Conservation (phyloP, 176 grass and related monocot species). For the Urochloa ruziziensis region DNA sequence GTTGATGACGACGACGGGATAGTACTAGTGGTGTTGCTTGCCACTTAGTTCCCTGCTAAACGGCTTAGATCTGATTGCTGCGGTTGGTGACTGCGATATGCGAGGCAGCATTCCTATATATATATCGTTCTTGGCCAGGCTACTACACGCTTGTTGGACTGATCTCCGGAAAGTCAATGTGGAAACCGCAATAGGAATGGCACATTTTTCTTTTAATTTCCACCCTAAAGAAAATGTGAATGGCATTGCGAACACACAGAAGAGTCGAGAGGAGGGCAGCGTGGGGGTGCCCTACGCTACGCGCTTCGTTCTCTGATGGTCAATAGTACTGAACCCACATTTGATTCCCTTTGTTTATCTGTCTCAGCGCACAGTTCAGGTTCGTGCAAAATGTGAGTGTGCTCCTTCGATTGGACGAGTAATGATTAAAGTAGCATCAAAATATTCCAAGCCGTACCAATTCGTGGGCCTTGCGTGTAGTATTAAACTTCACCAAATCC, state of each 20-base stretch:
- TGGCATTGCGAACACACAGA: conserved; percentile 19
- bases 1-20: background rate
- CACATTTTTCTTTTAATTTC: background rate
- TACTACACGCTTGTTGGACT: background rate
- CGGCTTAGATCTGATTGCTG: background rate
- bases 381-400: conserved; percentile 44
- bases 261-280: background rate
- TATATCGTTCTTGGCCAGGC: conserved; percentile 10
- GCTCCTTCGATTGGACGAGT: background rate
- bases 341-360: background rate
- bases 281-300: conserved; percentile 19
- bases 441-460: background rate
- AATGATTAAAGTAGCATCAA: conserved; percentile 30
- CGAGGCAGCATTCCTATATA: background rate
- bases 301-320: conserved; percentile 26
- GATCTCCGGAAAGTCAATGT: conserved; percentile 21
- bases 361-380: background rate
- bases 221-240: conserved; percentile 42
- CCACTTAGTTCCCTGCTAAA: background rate
- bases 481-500: conserved; percentile 27
- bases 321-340: conserved; percentile 10
- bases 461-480: background rate
- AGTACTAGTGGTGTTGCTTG: background rate
- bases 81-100: background rate
- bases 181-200: background rate